Evolutionary conservation across 768 basidiomycete genomes (phyloP).

Genomic region (Solioccasus polychromus): DNA sequence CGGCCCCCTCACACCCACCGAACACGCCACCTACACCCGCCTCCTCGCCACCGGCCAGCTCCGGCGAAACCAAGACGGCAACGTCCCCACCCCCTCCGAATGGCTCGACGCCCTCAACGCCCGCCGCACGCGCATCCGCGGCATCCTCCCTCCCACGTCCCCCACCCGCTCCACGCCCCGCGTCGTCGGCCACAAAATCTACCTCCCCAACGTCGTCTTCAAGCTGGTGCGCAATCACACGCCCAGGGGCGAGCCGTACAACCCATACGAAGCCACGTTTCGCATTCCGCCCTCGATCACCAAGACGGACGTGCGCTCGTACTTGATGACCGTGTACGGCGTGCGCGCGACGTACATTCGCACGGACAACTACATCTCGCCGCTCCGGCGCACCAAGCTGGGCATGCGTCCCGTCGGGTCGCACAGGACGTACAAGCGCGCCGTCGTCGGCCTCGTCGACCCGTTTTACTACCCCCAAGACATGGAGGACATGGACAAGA

Average conservation of each 20-base stretch:
- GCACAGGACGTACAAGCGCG: conserved; percentile 79
- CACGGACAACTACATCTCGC: conserved; percentile 84
- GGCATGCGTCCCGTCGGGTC: conserved; percentile 31
- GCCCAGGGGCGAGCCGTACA: conserved; percentile 73
- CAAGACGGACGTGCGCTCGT: conserved; percentile 88
- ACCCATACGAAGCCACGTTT: conserved; percentile 94
- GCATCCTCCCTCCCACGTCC: no score
- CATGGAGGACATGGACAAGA: conserved; percentile 69
- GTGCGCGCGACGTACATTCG: conserved; percentile 91
- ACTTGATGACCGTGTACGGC: conserved; percentile 82
- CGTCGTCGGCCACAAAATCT: conserved; percentile 78
- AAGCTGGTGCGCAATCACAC: conserved; percentile 83
- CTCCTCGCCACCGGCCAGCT: conserved; percentile 53
- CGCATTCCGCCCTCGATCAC: conserved; percentile 86
- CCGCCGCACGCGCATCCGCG: conserved; percentile 65
- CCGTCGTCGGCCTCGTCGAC: conserved; percentile 85
- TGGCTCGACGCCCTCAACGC: conserved; percentile 59
- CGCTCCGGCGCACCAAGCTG: conserved; percentile 34
- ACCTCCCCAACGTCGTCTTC: conserved; percentile 86
- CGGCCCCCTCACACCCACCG: conserved; percentile 64
- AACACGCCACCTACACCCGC: conserved; percentile 59
- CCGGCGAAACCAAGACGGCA: conserved; percentile 31
- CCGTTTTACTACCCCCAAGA: conserved; percentile 92
- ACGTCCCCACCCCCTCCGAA: conserved; percentile 46
- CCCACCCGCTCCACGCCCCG: conserved; percentile 42